Percentiles rank a stretch among this genome's conserved stretches.
These are phyloP conservation scores for Cladosporium colombiae DNA, from an alignment of 2,329 filamentous ascomycete genomes.

Conservation along the genomic window DNA sequence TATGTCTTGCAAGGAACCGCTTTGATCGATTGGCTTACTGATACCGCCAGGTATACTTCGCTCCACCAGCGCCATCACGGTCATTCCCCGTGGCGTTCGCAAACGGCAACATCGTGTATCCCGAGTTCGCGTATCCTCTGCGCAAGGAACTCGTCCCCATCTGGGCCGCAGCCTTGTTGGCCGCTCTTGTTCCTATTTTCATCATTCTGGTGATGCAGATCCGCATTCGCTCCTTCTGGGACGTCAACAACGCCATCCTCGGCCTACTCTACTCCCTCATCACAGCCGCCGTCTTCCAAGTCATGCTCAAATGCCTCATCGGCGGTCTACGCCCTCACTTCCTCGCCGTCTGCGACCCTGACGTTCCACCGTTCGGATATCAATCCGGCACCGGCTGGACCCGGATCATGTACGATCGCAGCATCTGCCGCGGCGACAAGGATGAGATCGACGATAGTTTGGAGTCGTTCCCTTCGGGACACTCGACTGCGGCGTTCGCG, in stretches of 20 bases:
- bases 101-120: conserved; percentile 68
- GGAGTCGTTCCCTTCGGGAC: conserved; percentile 72
- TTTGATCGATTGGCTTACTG: conserved; percentile 43
- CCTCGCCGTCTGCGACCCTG: conserved; percentile 62
- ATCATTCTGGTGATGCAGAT: conserved; percentile 68
- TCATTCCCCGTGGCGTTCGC: conserved; percentile 68
- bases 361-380: conserved; percentile 46
- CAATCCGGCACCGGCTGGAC: conserved; percentile 55
- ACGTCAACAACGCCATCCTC: conserved; percentile 67
- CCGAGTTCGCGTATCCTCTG: conserved; percentile 69
- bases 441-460: conserved; percentile 68
- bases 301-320: conserved; percentile 74
- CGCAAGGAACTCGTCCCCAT: conserved; percentile 72
- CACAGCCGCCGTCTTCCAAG: conserved; percentile 72
- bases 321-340: conserved; percentile 47
- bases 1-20: conserved; percentile 35
- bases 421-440: conserved; percentile 67
- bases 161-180: conserved; percentile 68
- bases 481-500: conserved; percentile 72
- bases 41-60: conserved; percentile 50
- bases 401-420: conserved; percentile 67
- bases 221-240: conserved; percentile 51
- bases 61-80: conserved; percentile 65
- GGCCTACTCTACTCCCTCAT: conserved; percentile 71
- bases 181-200: conserved; percentile 63